Percentiles rank a stretch among this genome's conserved stretches.
phyloP scores from a whole-genome alignment of 441 rosid species.

The Adansonia rubrostipa region DNA sequence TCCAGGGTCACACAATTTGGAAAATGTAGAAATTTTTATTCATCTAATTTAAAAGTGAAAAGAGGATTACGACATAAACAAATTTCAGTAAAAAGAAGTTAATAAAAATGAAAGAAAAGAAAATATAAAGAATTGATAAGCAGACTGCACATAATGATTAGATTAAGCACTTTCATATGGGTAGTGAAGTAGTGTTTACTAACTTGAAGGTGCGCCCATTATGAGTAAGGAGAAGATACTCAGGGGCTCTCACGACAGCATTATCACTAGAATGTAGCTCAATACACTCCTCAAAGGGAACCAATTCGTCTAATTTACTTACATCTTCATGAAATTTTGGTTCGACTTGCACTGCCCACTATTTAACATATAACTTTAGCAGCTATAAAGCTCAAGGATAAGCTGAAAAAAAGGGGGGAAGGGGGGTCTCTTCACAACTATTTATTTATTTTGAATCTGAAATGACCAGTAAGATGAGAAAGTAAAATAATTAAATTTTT shows the following conservation, averaged over 20 bases:
- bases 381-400: conserved; percentile 29
- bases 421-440: not conserved
- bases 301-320: conserved; percentile 86
- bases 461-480: not conserved
- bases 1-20: conserved; percentile 9
- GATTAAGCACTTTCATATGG: conserved; percentile 12
- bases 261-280: conserved; percentile 76
- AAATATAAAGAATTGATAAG: not conserved
- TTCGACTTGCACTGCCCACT: conserved; percentile 94
- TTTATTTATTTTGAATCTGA: not conserved
- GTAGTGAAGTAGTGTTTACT: conserved; percentile 48
- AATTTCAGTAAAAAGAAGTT: not conserved
- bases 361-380: conserved; percentile 40
- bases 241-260: conserved; percentile 79
- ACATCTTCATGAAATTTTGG: conserved; percentile 98
- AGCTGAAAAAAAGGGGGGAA: conserved; percentile 14
- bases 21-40: conserved; percentile 11
- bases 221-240: conserved; percentile 85
- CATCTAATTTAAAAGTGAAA: conserved; percentile 14
- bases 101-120: not conserved
- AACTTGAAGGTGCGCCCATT: conserved; percentile 98
- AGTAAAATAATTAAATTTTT: not conserved
- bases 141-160: not conserved
- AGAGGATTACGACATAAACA: not conserved
- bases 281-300: conserved; percentile 93